phyloP scores from a whole-genome alignment of 2,329 filamentous ascomycete genomes.

The Ceratocystis harringtonii region DNA sequence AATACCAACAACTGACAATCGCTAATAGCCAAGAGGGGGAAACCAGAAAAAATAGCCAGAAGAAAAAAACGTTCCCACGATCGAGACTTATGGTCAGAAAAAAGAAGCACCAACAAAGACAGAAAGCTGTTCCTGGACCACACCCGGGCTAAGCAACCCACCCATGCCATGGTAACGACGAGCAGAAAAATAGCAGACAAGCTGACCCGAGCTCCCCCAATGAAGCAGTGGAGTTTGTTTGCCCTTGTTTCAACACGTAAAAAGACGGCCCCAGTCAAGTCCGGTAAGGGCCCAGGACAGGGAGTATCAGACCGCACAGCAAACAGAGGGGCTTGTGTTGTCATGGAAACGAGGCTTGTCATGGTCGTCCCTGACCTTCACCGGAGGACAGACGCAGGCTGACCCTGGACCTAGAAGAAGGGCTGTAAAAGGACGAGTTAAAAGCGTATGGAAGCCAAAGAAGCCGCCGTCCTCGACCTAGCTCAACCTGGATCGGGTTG shows the following conservation, averaged over 20 bases:
- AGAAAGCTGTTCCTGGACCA: neutral
- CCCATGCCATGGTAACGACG: conserved; percentile 14
- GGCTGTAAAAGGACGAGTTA: neutral
- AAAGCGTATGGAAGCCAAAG: neutral
- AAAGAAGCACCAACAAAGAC: neutral
- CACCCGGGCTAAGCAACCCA: neutral
- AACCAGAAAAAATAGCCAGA: neutral
- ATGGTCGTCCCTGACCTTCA: conserved; percentile 2
- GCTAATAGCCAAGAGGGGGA: neutral
- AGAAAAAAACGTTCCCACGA: neutral
- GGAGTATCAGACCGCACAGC: conserved; percentile 9
- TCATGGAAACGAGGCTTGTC: conserved; percentile 9
- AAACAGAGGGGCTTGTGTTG: conserved; percentile 12
- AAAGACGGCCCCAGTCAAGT: conserved; percentile 7
- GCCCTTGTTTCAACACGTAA: conserved; percentile 17
- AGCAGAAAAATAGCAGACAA: conserved; percentile 8
- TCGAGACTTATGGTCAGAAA: neutral
- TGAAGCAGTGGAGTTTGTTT: conserved; percentile 1
- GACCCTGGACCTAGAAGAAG: neutral
- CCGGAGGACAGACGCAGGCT: neutral
- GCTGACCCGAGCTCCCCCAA: conserved; percentile 12
- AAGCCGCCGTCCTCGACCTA: neutral
- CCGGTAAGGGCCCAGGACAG: conserved; percentile 9
- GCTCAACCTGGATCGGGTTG: neutral
- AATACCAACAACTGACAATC: neutral